Base-by-base conservation (phyloP, 1,284 basidiomycete genomes). In the Albatrellus sp. region DNA sequence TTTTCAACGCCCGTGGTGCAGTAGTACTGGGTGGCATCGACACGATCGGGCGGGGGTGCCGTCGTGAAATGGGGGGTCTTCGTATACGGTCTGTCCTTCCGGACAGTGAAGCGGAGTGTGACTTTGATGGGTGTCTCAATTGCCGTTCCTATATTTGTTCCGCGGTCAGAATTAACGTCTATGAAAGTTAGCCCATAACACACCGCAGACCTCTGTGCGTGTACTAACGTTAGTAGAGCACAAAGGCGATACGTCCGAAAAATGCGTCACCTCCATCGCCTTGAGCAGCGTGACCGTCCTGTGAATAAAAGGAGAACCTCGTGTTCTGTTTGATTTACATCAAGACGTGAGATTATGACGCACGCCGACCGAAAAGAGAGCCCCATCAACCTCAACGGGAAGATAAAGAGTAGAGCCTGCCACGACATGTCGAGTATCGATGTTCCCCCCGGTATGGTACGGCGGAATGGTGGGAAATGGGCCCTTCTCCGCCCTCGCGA, bases 261-360 rank as follows among this genome's bases (percentile, higher is more conserved):
- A 32, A 33, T 37, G n/a, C 59, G 66, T 49, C 48, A 74, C 76
- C 76, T 56, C 77, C 77, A 52, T 79, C 77, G 6, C 77, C 77
- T 59, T 78, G 77, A 2, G 72, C 75, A 5, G 74, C 76, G 57
- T 79, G 77, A 0, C 77, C 77, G 48, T 80, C 77, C 75, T 77
- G n/a, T n/a, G n/a, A n/a, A n/a, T n/a, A n/a, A n/a, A n/a, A 29
- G n/a, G n/a, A n/a, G n/a, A n/a, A n/a, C n/a, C n/a, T n/a, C n/a
- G n/a, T n/a, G n/a, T n/a, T n/a, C n/a, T n/a, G n/a, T n/a, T n/a
- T n/a, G n/a, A n/a, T n/a, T n/a, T n/a, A n/a, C n/a, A n/a, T n/a
- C 8, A 34, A 45, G 13, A 6, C 11, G 35, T 36, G 12, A 16
- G 13, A 19, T 16, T 13, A n/a, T 2, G 2, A 61, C 72, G 52